Base-by-base conservation (phyloP, 148 eudicot genomes). In the Silene latifolia region DNA sequence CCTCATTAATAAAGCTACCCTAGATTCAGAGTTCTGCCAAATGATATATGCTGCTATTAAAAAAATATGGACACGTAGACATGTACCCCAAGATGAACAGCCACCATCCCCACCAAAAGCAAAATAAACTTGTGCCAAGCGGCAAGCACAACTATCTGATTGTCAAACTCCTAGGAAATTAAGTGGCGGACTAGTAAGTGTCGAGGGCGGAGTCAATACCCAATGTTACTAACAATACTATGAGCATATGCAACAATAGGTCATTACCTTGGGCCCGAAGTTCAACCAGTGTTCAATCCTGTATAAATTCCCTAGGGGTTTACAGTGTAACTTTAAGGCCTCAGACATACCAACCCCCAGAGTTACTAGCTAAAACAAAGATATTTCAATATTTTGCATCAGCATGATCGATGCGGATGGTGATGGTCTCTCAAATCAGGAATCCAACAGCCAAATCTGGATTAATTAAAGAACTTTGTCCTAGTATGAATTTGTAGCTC, bases 251-350 rank as follows among this genome's bases (percentile, higher is more conserved):
- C 56, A 72, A 76, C 67, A 66, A 57, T 53, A 76, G 79, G 78
- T 67, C 58, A 76, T 76, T 76, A 76, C 79, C 79, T 76, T 76
- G 73, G 67, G 67, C 57, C 57, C 19, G 62, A 57, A 65, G 59
- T 53, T 57, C 24, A 76, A 59, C 66, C 67, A 56, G 73, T 32
- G 71, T 68, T 67, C 78, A 68, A 42, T 70, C 67, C 72, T 39
- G 72, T 66, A 27, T 27, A 66, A 64, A 53, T 66, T 56, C 71
- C 78, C 29, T 54, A 9, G 67, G 59, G 72, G 56, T 27, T 65
- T 69, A 76, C 18, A 20, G 13, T 48, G 48, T 21, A 74, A 57
- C 54, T 5, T 29, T 64, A 27, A 75, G 56, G 35, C 64, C 48
- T 20, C 23, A 74, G 71, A 75, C 51, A 54, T 32, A 7, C 72